Evolutionary conservation across 192 early-diverging fungal species (phyloP).

Genomic region (Chytriomyces confervae): DNA sequence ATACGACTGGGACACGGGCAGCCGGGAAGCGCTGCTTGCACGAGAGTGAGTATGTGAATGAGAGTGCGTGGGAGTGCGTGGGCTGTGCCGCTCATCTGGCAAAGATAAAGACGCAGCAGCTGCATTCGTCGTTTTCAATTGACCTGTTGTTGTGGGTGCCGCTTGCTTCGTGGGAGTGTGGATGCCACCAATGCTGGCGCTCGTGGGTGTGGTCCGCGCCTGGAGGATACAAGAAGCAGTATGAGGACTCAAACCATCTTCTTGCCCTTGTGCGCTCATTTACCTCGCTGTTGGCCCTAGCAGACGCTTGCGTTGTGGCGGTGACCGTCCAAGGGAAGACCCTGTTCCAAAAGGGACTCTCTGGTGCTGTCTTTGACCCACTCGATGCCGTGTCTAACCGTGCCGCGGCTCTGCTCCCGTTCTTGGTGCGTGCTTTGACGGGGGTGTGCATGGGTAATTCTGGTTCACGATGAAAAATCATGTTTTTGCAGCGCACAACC

Average conservation of each 20-base stretch:
- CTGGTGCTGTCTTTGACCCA: too few species aligned
- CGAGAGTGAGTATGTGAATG: neutral
- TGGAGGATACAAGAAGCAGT: neutral
- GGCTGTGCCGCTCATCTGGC: neutral
- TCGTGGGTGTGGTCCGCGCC: neutral
- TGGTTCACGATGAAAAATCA: too few species aligned
- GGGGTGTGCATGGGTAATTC: too few species aligned
- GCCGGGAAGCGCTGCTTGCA: neutral
- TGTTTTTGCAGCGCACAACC: too few species aligned
- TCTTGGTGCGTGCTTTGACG: too few species aligned
- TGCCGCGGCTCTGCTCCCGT: too few species aligned
- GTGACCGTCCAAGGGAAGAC: neutral
- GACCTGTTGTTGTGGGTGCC: neutral
- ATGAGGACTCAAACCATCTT: neutral
- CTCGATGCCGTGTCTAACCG: too few species aligned
- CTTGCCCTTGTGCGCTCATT: neutral
- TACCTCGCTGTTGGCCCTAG: neutral
- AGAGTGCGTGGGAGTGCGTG: neutral
- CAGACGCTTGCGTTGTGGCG: neutral
- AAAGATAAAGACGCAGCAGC: neutral
- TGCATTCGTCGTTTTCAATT: neutral
- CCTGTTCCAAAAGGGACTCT: neutral
- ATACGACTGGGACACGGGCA: neutral
- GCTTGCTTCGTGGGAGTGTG: neutral
- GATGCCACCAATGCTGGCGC: neutral